phyloP scores from a whole-genome alignment of 345 rosid species.

The Moricandia arvensis region DNA sequence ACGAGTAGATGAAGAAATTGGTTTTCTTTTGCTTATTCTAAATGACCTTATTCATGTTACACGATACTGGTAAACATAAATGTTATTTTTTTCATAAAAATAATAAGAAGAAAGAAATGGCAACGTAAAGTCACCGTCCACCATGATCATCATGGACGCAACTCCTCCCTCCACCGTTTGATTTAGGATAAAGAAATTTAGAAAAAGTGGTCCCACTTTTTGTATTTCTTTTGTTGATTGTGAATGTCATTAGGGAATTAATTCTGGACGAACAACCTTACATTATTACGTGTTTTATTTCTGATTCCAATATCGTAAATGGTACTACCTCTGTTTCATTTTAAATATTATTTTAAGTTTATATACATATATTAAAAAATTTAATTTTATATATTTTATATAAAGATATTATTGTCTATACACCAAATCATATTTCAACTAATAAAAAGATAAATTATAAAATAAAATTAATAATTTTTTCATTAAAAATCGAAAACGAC shows the following conservation, averaged over 20 bases:
- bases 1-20: constrained; percentile 6
- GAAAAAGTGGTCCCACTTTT: constrained; percentile 38
- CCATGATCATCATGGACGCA: constrained; percentile 47
- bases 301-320: neutral
- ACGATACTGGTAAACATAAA: constrained; percentile 2
- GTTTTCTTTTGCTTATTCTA: neutral
- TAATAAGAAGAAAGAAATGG: constrained; percentile 25
- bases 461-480: too few relatives aligned
- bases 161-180: constrained; percentile 37
- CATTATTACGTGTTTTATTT: constrained; percentile 14
- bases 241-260: constrained; percentile 32
- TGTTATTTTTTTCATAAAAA: neutral
- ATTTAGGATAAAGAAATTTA: constrained; percentile 29
- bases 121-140: constrained; percentile 37
- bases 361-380: too few relatives aligned
- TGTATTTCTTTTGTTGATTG: constrained; percentile 9
- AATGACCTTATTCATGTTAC: constrained; percentile 2
- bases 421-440: too few relatives aligned
- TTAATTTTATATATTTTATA: too few relatives aligned
- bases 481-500: too few relatives aligned
- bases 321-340: too few relatives aligned
- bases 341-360: too few relatives aligned
- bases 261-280: constrained; percentile 20
- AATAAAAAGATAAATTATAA: too few relatives aligned
- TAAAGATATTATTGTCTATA: too few relatives aligned